Percentiles rank a stretch among this genome's conserved stretches.
phyloP scores from a whole-genome alignment of 2,329 filamentous ascomycete species.

The Keithomyces neogunnii region DNA sequence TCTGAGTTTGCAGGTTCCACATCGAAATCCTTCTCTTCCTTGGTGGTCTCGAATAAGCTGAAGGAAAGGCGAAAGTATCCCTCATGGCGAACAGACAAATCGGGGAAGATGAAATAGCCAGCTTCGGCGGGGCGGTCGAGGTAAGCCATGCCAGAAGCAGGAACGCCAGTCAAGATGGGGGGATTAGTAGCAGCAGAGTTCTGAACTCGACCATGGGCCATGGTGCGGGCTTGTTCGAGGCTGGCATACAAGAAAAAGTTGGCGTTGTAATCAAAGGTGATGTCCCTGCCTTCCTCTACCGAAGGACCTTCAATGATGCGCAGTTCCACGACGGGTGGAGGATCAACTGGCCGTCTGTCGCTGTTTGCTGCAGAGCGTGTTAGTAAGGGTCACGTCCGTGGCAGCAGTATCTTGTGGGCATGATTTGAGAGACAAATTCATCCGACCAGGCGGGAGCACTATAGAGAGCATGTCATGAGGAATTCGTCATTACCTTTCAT shows the following conservation, averaged over 20 bases:
- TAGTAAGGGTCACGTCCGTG: constrained; percentile 8
- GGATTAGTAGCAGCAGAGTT: constrained; percentile 59
- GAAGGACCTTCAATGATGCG: constrained; percentile 69
- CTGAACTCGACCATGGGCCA: constrained; percentile 72
- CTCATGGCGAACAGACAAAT: constrained; percentile 91
- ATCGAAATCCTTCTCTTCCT: constrained; percentile 74
- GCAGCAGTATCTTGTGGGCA: background rate
- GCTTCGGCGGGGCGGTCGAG: constrained; percentile 72
- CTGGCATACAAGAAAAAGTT: constrained; percentile 97
- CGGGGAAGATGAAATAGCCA: constrained; percentile 96
- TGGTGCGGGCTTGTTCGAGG: constrained; percentile 73
- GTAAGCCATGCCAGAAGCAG: constrained; percentile 92
- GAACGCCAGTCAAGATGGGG: constrained; percentile 86
- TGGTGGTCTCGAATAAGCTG: constrained; percentile 88
- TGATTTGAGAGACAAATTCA: background rate
- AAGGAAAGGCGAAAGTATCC: constrained; percentile 88
- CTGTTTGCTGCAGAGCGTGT: constrained; percentile 25
- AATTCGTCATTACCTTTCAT: constrained; percentile 67
- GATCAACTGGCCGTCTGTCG: constrained; percentile 87
- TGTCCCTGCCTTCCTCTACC: constrained; percentile 53
- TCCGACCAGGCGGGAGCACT: background rate
- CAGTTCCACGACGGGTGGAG: constrained; percentile 87
- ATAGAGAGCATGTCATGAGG: background rate
- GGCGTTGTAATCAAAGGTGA: constrained; percentile 88
- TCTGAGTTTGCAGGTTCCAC: constrained; percentile 35